These are phyloP conservation scores for Lachnellula cervina DNA, from an alignment of 2,329 filamentous ascomycete species.

Conservation along the genomic window DNA sequence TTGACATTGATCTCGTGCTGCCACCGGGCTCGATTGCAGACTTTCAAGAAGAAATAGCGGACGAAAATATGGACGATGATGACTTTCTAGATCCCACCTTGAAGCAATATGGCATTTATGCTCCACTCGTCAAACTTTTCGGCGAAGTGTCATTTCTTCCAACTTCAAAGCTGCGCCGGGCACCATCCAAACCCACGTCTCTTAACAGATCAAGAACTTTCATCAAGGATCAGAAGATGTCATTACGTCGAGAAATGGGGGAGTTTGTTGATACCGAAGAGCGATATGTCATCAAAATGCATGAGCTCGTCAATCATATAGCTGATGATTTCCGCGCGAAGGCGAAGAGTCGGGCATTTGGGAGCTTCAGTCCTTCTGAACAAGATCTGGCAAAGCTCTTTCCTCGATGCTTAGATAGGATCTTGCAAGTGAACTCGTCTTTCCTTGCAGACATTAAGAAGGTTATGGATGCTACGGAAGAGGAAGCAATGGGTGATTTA, in stretches of 20 bases:
- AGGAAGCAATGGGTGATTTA: constrained; percentile 72
- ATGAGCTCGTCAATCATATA: constrained; percentile 75
- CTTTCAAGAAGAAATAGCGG: constrained; percentile 55
- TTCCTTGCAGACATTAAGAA: constrained; percentile 74
- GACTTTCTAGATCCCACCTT: constrained; percentile 60
- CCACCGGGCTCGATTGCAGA: constrained; percentile 69
- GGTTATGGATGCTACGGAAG: constrained; percentile 78
- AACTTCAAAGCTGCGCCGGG: constrained; percentile 76
- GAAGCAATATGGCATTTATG: constrained; percentile 72
- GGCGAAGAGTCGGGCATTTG: constrained; percentile 51
- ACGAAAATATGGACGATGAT: constrained; percentile 58
- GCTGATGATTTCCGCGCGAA: constrained; percentile 74
- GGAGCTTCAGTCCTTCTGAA: constrained; percentile 66
- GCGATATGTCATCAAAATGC: constrained; percentile 83
- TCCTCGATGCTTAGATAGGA: constrained; percentile 72
- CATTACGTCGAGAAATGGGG: constrained; percentile 79
- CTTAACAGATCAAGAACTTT: constrained; percentile 75
- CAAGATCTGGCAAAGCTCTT: constrained; percentile 74
- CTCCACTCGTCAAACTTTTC: constrained; percentile 69
- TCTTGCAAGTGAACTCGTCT: constrained; percentile 73
- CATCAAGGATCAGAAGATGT: constrained; percentile 74
- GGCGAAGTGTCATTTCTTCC: constrained; percentile 84
- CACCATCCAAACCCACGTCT: constrained; percentile 79
- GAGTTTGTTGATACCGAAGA: constrained; percentile 93
- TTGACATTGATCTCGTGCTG: constrained; percentile 83